These are phyloP conservation scores for Rutstroemia sp. DNA, from an alignment of 2,329 filamentous ascomycete species.

Conservation along the genomic window DNA sequence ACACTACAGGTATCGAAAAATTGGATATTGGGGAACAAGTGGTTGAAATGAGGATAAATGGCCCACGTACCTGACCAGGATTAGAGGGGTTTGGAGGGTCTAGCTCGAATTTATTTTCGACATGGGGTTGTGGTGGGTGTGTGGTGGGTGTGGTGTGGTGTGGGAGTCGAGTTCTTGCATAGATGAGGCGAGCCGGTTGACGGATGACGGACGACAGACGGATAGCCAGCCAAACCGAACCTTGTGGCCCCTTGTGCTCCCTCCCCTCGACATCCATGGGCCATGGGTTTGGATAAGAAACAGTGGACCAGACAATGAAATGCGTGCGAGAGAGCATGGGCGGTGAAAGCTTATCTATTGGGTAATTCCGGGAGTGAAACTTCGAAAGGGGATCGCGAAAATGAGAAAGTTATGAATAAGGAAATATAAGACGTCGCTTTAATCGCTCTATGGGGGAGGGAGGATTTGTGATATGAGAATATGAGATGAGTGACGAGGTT, in stretches of 20 bases:
- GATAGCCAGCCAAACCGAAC: too few species aligned
- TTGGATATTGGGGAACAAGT: background rate
- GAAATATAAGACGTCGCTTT: background rate
- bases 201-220: too few species aligned
- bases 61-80: background rate
- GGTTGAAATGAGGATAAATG: background rate
- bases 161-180: too few species aligned
- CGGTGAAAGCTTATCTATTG: conserved; percentile 8
- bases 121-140: background rate
- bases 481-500: too few species aligned
- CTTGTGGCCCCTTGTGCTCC: too few species aligned
- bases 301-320: too few species aligned
- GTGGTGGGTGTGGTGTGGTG: too few species aligned
- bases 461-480: too few species aligned
- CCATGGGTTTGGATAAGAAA: too few species aligned
- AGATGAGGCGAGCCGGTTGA: too few species aligned
- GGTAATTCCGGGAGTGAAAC: background rate
- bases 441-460: background rate
- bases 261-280: too few species aligned
- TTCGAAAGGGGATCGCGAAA: background rate
- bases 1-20: background rate
- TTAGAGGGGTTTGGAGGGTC: background rate
- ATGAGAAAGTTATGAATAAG: background rate
- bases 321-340: background rate
- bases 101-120: background rate